Percentiles rank a stretch among this genome's conserved stretches.
Evolutionary conservation across 73 alveolate genomes (phyloP).

Genomic region (Paramecium octaurelia): DNA sequence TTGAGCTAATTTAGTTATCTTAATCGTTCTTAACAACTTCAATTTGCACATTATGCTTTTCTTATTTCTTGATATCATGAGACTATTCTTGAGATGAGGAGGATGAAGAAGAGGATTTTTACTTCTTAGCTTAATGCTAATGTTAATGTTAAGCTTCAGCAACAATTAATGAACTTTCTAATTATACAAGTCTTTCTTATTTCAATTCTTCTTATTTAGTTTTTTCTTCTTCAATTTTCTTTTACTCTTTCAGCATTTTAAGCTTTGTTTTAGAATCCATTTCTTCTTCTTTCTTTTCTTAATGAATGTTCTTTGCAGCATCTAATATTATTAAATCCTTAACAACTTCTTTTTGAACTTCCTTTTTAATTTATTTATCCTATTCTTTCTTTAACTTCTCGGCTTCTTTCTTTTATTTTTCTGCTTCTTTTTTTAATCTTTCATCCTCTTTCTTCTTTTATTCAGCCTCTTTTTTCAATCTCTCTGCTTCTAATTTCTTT

Average conservation of each 20-base stretch:
- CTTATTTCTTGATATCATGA: not conserved
- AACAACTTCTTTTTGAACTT: not conserved
- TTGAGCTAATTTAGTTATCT: not conserved
- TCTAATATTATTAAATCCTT: not conserved
- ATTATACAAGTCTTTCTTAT: not conserved
- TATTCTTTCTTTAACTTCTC: not conserved
- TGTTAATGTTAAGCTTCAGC: not conserved
- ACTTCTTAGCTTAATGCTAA: not conserved
- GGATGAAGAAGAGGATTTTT: not conserved
- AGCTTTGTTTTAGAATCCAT: not conserved
- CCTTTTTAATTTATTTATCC: not conserved
- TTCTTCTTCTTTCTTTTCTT: not conserved
- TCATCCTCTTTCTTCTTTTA: not conserved
- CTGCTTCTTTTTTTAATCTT: not conserved
- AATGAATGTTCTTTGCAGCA: not conserved
- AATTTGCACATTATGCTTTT: not conserved
- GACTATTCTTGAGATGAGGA: not conserved
- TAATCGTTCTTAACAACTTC: not conserved
- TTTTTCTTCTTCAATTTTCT: conserved; percentile 15
- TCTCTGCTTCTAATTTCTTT: not conserved
- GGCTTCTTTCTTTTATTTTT: not conserved
- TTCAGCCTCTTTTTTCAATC: not conserved
- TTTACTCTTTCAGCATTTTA: not conserved
- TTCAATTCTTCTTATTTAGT: not conserved
- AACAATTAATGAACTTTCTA: not conserved